Base-by-base conservation (phyloP, 495 filamentous ascomycete species). In the Talaromyces stipitatus region DNA sequence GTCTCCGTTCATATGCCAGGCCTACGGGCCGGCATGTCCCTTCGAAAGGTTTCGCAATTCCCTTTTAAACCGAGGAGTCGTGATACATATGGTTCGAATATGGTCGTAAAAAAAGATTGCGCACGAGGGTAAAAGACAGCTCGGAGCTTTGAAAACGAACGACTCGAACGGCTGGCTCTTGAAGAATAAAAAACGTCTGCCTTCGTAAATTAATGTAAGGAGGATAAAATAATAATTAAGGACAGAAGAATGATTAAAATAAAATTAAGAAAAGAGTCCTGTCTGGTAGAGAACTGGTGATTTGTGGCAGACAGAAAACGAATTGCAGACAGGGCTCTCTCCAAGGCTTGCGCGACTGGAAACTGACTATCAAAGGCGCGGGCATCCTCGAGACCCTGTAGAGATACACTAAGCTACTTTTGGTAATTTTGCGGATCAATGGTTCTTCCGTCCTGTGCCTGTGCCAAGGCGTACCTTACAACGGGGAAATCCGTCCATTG, bases 181-280 rank as follows among this genome's bases (percentile, higher is more conserved):
- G n/a, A 41, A 16, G 11, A 41, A 41, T 41, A 59, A 61, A 70
- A 65, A 68, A 66, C 1, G 32, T 32, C 30, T 32, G 30, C 12
- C 30, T 1, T 18, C 18, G n/a, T 18, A 16, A 41, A 41, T 41
- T 41, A 48, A 48, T 26, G 45, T 24, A 48, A 18, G 45, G 18
- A 12, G 6, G 66, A 67, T 71, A 54, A 61, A 66, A 64, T 51
- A 62, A 57, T 64, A 58, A 64, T 30, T 24, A 58, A 41, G 60
- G 58, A 58, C 29, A 56, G 65, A 62, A 54, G 46, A 50, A 55
- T 54, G 45, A 53, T 48, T 48, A 48, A 48, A 90, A 66, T 82
- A 89, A 72, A 91, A 90, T 57, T 71, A 60, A 75, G 85, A 64
- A 92, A 89, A 72, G 91, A 87, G 45, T 48, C 45, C 45, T 26